Base-by-base conservation (phyloP, 345 rosid genomes). In the Crucihimalaya himalaica region DNA sequence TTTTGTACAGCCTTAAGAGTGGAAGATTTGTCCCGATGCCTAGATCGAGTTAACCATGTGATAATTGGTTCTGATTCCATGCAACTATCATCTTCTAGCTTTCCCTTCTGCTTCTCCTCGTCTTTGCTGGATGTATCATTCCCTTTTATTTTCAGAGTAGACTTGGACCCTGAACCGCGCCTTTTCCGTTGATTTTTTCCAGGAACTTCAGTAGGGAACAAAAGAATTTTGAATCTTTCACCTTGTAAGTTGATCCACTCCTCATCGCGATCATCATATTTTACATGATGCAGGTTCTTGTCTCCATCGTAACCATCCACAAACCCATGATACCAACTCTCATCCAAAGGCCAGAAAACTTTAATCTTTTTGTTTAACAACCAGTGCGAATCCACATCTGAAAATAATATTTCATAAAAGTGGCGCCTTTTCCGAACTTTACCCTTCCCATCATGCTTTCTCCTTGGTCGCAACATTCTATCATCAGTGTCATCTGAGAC, bases 231-330 rank as follows among this genome's bases (percentile, higher is more conserved):
- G 73, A 91, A 88, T 81, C 91, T 84, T 84, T 94, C 99, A 78
- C 80, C 86, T 59, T 82, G 85, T 64, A 94, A 86, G 74, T 84
- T 73, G 39, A 94, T 87, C 98, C 98, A 94, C 78, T 94, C 98
- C 78, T 94, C 97, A 80, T 94, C 98, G 5, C 97, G 95, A 74
- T 94, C 98, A 80, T 94, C 97, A 85, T 94, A 94, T 74, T 88
- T 91, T 50, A 91, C 83, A 79, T 94, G 98, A 80, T 94, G 97
- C 80, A 85, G 89, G 70, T 84, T 89, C 80, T 74, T 88, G 64
- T 82, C 91, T 42, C 76, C 73, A 78, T 94, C 90, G 67, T 89
- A 94, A 64, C 83, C 89, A 77, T 79, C 84, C 45, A 91, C 83
- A 56, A 88, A 90, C 67, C 98, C 98, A 84, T 70, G 79, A 69